phyloP scores from a whole-genome alignment of 331 rosid species.

The Acacia concinna region DNA sequence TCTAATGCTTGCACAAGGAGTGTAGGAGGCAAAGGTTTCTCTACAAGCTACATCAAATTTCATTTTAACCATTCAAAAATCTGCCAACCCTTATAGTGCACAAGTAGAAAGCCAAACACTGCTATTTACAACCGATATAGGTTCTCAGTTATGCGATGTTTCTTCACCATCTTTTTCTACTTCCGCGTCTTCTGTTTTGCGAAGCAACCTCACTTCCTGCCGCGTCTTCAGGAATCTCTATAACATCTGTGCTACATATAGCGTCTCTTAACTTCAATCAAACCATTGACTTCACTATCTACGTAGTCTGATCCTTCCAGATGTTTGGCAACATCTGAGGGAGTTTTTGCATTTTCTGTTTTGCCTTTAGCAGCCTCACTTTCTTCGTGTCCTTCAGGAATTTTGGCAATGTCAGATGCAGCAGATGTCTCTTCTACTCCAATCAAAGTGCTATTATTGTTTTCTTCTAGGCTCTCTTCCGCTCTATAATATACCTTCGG shows the following conservation, averaged over 20 bases:
- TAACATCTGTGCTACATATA: conserved; percentile 11
- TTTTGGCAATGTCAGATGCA: not conserved
- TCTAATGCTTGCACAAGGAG: not conserved
- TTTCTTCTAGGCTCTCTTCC: conserved; percentile 56
- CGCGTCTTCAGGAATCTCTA: not conserved
- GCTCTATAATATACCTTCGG: conserved; percentile 65
- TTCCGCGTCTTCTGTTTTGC: conserved; percentile 23
- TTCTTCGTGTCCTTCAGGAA: conserved; percentile 5
- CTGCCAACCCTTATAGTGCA: not conserved
- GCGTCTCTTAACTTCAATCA: conserved; percentile 9
- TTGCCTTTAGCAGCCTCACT: not conserved
- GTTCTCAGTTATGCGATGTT: conserved; percentile 8
- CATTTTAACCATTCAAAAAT: not conserved
- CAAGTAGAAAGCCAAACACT: conserved; percentile 1
- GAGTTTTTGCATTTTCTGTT: not conserved
- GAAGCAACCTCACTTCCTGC: conserved; percentile 24
- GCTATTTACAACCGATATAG: not conserved
- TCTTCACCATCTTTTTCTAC: not conserved
- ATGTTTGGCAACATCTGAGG: not conserved
- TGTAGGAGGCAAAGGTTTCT: not conserved
- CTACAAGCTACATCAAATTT: not conserved
- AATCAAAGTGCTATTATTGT: conserved; percentile 13
- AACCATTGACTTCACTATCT: conserved; percentile 17
- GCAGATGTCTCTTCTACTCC: conserved; percentile 26
- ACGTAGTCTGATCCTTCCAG: not conserved